Conservation (phyloP, 768 basidiomycete species). For the Lactifluus subvellereus region DNA sequence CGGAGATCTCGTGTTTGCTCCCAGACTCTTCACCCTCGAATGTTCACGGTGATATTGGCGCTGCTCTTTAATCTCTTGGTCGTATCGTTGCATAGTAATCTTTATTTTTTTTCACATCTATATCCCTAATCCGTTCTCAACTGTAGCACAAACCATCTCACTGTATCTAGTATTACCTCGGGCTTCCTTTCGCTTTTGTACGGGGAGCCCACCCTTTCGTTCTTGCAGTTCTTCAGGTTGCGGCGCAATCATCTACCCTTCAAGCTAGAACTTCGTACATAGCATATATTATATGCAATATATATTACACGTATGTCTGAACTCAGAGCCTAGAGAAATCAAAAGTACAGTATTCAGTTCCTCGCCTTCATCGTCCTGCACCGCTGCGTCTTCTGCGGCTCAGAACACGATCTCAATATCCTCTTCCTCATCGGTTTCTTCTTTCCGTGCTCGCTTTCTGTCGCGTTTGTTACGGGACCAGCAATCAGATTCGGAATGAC, state of each 20-base stretch:
- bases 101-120: background rate
- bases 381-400: no score
- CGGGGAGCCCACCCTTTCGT: background rate
- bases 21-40: background rate
- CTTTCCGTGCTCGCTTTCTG: no score
- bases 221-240: background rate
- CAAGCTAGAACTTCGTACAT: background rate
- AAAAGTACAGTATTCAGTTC: no score
- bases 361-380: no score
- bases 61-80: background rate
- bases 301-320: background rate
- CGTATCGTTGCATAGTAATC: background rate
- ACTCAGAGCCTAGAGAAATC: background rate
- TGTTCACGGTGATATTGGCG: background rate
- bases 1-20: background rate
- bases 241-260: background rate
- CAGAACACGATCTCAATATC: no score
- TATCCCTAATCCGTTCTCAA: background rate
- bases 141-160: slow-evolving; percentile 8
- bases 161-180: slow-evolving; percentile 7
- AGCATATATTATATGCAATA: background rate
- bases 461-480: no score
- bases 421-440: no score
- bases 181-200: background rate
- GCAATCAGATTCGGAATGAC: no score